Percentiles rank a stretch among this genome's conserved stretches.
Evolutionary conservation across 192 early-diverging fungal genomes (phyloP).

Genomic region (Obelidium mucronatum): DNA sequence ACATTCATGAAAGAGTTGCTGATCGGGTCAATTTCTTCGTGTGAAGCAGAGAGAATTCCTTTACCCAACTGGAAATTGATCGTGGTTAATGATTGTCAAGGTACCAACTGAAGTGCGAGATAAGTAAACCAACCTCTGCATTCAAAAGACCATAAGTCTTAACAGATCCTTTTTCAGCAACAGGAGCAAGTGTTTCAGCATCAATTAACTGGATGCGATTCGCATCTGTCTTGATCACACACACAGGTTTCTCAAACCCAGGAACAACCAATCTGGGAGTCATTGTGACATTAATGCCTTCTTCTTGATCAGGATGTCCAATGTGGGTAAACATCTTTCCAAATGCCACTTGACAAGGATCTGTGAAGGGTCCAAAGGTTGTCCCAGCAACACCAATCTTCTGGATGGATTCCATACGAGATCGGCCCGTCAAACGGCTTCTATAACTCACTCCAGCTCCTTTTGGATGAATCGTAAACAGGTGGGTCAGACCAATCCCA

Average conservation of each 20-base stretch:
- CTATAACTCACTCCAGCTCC: slow-evolving; percentile 4
- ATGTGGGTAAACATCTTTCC: neutral
- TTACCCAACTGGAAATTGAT: neutral
- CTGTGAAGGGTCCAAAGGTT: slow-evolving; percentile 1
- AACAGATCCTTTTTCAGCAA: neutral
- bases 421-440: slow-evolving; percentile 1
- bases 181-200: slow-evolving; percentile 5
- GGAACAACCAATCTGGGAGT: slow-evolving; percentile 13
- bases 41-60: neutral
- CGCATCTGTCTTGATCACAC: neutral
- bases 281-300: neutral
- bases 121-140: neutral
- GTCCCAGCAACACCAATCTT: neutral
- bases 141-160: slow-evolving; percentile 6
- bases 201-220: slow-evolving; percentile 10
- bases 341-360: slow-evolving; percentile 4
- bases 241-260: neutral
- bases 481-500: slow-evolving; percentile 19
- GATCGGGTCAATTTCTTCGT: slow-evolving; percentile 24
- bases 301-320: neutral
- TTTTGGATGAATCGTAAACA: neutral
- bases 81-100: neutral
- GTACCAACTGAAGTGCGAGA: neutral
- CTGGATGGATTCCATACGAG: neutral
- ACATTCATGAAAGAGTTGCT: slow-evolving; percentile 13